These are phyloP conservation scores for Silene latifolia DNA, from an alignment of 148 eudicot genomes.

Conservation along the genomic window DNA sequence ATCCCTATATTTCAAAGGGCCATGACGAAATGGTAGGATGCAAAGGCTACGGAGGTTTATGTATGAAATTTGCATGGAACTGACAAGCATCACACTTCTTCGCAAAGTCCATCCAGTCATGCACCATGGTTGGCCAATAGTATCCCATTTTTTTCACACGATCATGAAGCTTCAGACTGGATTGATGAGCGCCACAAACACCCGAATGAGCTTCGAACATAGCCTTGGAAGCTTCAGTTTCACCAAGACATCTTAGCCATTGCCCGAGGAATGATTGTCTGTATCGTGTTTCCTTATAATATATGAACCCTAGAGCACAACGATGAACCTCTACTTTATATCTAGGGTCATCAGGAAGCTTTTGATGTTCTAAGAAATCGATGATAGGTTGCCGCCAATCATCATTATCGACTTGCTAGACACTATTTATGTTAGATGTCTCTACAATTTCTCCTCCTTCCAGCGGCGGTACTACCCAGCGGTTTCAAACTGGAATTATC, in stretches of 20 bases:
- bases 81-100: too few species aligned
- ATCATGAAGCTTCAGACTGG: too few species aligned
- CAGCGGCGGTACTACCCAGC: not conserved
- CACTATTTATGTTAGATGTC: not conserved
- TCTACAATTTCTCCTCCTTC: not conserved
- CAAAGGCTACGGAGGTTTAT: too few species aligned
- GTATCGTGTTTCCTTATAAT: not conserved
- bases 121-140: too few species aligned
- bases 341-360: too few species aligned
- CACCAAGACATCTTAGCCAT: not conserved
- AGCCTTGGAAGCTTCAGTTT: not conserved
- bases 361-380: too few species aligned
- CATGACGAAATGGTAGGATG: too few species aligned
- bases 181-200: not conserved
- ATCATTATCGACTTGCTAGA: too few species aligned
- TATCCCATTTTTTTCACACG: too few species aligned
- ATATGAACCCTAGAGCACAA: not conserved
- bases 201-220: not conserved
- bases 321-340: not conserved
- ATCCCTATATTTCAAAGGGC: too few species aligned
- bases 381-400: not conserved
- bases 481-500: not conserved
- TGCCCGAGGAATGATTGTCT: not conserved
- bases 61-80: too few species aligned
- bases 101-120: too few species aligned